phyloP scores from a whole-genome alignment of 2,329 filamentous ascomycete genomes.

The Epichloe bromicola region DNA sequence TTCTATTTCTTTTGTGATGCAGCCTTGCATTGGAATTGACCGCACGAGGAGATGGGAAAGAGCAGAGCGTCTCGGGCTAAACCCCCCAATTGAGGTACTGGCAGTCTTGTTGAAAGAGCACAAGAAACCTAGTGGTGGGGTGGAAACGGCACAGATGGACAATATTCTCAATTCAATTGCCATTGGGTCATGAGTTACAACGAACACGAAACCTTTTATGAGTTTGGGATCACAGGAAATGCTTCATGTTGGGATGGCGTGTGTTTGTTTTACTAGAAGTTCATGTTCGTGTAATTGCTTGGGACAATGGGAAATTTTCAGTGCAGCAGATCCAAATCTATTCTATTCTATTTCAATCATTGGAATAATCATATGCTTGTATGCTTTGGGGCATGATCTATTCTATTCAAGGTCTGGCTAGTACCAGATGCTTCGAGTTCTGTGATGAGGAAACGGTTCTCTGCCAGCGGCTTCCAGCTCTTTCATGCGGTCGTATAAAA shows the following conservation, averaged over 20 bases:
- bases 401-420: constrained; percentile 24
- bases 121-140: constrained; percentile 35
- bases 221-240: constrained; percentile 8
- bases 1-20: neutral
- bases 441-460: constrained; percentile 60
- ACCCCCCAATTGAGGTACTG: constrained; percentile 80
- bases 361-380: neutral
- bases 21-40: constrained; percentile 81
- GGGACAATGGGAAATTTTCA: neutral
- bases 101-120: constrained; percentile 69
- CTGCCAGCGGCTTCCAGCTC: constrained; percentile 54
- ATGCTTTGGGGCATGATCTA: neutral
- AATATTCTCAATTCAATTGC: constrained; percentile 42
- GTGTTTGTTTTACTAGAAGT: neutral
- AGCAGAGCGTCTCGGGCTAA: constrained; percentile 68
- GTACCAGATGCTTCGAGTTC: constrained; percentile 92
- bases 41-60: constrained; percentile 79
- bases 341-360: neutral
- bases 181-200: constrained; percentile 19
- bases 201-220: neutral
- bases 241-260: constrained; percentile 5
- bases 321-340: neutral
- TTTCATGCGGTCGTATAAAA: constrained; percentile 91
- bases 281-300: neutral
- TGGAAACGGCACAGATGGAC: constrained; percentile 64